These are phyloP conservation scores for Botryotinia narcissicola DNA, from an alignment of 2,329 filamentous ascomycete genomes.

Conservation along the genomic window DNA sequence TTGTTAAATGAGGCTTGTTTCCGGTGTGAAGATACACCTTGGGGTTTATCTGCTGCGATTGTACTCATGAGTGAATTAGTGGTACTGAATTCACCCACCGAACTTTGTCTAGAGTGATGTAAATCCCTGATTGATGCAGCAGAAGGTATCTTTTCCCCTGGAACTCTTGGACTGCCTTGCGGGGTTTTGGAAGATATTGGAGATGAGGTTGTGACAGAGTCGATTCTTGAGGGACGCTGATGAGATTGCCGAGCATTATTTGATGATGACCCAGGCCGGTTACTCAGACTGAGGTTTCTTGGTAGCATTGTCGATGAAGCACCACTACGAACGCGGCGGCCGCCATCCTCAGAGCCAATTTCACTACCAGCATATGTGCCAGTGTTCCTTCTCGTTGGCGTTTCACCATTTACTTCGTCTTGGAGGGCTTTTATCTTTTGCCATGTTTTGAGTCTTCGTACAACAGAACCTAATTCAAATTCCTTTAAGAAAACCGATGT, in stretches of 20 bases:
- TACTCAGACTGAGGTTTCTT: slow-evolving; percentile 35
- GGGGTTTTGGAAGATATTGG: slow-evolving; percentile 43
- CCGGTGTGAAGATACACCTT: slow-evolving; percentile 47
- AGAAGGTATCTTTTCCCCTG: slow-evolving; percentile 59
- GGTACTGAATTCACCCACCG: slow-evolving; percentile 46
- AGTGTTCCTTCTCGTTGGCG: slow-evolving; percentile 51
- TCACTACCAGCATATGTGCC: slow-evolving; percentile 56
- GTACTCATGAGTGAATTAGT: slow-evolving; percentile 44
- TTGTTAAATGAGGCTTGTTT: slow-evolving; percentile 69
- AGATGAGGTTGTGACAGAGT: slow-evolving; percentile 45
- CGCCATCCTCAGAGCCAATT: slow-evolving; percentile 53
- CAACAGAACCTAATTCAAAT: slow-evolving; percentile 89
- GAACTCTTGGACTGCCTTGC: slow-evolving; percentile 41
- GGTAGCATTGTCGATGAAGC: slow-evolving; percentile 34
- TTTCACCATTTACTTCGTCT: slow-evolving; percentile 69
- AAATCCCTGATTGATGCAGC: slow-evolving; percentile 79
- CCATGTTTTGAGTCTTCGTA: slow-evolving; percentile 88
- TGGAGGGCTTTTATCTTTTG: slow-evolving; percentile 92
- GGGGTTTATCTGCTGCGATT: slow-evolving; percentile 35
- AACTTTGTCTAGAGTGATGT: slow-evolving; percentile 82
- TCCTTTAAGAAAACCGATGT: slow-evolving; percentile 93
- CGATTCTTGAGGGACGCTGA: slow-evolving; percentile 34
- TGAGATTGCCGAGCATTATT: slow-evolving; percentile 35
- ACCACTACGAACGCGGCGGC: slow-evolving; percentile 44
- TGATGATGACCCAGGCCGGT: slow-evolving; percentile 30